Evolutionary conservation across 495 filamentous ascomycete species (phyloP), one percentile per base, ranked within the genome.

Genomic region (Aspergillus wentii): DNA sequence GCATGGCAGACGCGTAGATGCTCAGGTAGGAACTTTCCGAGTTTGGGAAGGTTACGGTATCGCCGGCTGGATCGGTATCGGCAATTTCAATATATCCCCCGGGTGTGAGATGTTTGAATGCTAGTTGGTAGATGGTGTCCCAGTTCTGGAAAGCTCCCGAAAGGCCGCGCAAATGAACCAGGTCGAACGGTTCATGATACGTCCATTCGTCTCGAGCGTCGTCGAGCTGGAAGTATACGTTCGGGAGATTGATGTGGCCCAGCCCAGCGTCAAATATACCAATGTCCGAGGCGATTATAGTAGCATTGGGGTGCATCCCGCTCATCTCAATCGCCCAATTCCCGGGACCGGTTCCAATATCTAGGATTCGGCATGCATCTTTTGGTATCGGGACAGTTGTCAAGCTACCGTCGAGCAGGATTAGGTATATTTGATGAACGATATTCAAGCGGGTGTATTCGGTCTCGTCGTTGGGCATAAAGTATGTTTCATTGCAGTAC

Each of bases 311-410:
- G 44, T 75, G 80, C 33, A 62, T 56, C 49, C 83, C 75, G 15
- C 74, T 82, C 68, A 85, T 80, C 25, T 75, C 79, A 36, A 83
- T 81, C n/a, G 80, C 82, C 83, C 82, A 87, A 43, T 86, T 82
- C 13, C 82, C 82, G 5, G 76, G 73, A 5, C 79, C 83, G 0
- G 81, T 84, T 20, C 82, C 83, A 20, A 86, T 66, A 45, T 86
- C 83, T 6, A 88, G 64, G 22, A 86, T 81, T 38, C 78, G 72
- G 11, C 59, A 56, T 0, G 69, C 66, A 37, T 69, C 46, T 17
- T 65, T 65, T 15, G 56, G 52, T n/a, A 86, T 56, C 21, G 75
- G 74, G 0, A 74, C 78, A 2, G 71, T 70, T 5, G 78, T 82
- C 17, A 85, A 66, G 33, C 76, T 63, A 22, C 72, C 62, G 46